Evolutionary conservation across 192 early-diverging fungal species (phyloP), one percentile per base, ranked within the genome.

Genomic region (Dimargaris cristalligena): DNA sequence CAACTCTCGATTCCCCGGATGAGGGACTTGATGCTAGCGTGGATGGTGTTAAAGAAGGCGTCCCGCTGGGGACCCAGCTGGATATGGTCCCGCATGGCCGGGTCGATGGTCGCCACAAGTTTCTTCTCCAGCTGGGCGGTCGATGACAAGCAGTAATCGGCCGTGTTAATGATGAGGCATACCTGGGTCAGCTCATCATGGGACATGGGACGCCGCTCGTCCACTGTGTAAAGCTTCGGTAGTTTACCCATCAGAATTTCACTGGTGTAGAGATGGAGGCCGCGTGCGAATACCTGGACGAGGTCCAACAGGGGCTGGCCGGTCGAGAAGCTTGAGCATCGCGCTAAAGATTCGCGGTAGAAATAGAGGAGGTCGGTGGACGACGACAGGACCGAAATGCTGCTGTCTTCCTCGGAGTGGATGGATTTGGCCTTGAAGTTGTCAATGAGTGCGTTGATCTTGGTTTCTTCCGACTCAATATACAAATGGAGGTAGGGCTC

Each of bases 141-240:
- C 1, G 89, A 92, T 13, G 79, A 74, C 29, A 77, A 74, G 62
- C 93, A 99, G 68, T 99, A 99, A 67, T 99, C 95, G 0, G 87
- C 88, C 0, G 95, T 99, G 48, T 93, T 95, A 60, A 95, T 71
- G 26, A 92, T 78, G n/a, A 86, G 62, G 60, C 87, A 88, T 1
- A 80, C 80, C 14, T 80, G 78, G 33, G 74, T 68, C 33, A 95
- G 69, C 22, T 87, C 83, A 26, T 90, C 86, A 11, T 75, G 67
- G 4, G 73, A 77, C 44, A 86, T 62, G 2, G 71, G 59, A 54
- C 75, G 73, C 50, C 76, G 81, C 26, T 91, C 80, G 28, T 85
- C 78, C 33, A 80, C 79, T 58, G 47, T 22, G 44, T 22, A 46
- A 22, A 67, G 78, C 74, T 76, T 87, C 41, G 85, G 88, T 31